phyloP scores from a whole-genome alignment of 2,329 filamentous ascomycete genomes.

The Hypoxylon sp. region DNA sequence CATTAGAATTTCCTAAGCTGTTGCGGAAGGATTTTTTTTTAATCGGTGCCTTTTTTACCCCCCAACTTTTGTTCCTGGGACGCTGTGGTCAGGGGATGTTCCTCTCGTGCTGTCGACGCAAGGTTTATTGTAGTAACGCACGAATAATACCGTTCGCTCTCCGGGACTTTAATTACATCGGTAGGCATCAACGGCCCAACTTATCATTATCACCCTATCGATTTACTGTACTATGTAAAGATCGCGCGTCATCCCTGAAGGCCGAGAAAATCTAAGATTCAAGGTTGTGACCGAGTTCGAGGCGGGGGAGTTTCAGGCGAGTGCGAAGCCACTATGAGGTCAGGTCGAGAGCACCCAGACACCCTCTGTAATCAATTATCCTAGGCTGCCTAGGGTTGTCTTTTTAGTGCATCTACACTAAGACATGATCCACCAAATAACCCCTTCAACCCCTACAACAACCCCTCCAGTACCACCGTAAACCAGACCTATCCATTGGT shows the following conservation, averaged over 20 bases:
- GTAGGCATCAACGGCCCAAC: constrained; percentile 23
- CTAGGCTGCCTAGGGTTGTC: constrained; percentile 22
- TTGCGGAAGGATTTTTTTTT: constrained; percentile 49
- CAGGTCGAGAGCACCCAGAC: background rate
- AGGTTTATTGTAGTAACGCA: constrained; percentile 10
- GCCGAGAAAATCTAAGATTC: constrained; percentile 8
- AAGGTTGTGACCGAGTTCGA: constrained; percentile 27
- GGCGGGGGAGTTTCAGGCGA: constrained; percentile 38
- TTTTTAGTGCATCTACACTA: constrained; percentile 6
- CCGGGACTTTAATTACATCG: constrained; percentile 36
- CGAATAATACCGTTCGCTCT: constrained; percentile 16
- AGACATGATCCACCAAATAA: constrained; percentile 26
- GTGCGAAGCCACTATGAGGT: constrained; percentile 41
- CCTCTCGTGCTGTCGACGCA: constrained; percentile 21
- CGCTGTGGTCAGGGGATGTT: constrained; percentile 32
- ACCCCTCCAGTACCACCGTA: background rate
- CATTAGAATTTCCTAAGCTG: constrained; percentile 48
- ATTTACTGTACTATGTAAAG: constrained; percentile 26
- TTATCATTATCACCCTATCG: constrained; percentile 17
- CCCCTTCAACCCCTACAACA: constrained; percentile 25
- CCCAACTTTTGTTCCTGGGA: constrained; percentile 26
- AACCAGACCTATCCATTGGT: background rate
- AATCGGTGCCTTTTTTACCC: constrained; percentile 31
- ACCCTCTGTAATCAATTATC: constrained; percentile 29
- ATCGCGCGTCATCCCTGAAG: constrained; percentile 31